Base-by-base conservation (phyloP, 192 early-diverging fungal species). In the Rhizoclosmatium sp. region DNA sequence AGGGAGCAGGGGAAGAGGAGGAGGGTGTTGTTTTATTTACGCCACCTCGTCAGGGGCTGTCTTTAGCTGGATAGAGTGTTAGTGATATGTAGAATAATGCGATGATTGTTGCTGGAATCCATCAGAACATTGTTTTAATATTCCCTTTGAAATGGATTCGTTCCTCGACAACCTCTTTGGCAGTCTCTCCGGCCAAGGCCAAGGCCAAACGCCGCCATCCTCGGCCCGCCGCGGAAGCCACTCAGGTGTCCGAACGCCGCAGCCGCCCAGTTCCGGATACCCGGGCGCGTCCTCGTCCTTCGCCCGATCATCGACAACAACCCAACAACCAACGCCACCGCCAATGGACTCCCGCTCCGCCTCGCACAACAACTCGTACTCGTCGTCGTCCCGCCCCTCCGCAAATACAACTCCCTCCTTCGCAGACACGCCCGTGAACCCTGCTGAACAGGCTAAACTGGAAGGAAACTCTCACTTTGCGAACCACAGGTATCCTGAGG, bases 381-480 rank as follows among this genome's bases (percentile, higher is more conserved):
- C 9, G 21, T 62, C 23, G 4, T 23, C 9, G 21, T 21, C 21
- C 14, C 60, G 39, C 60, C 9, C 60, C 39, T 40, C 60, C 5
- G 21, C 7, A 7, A 21, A 9, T 7, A 54, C 51, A 54, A 16
- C 51, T 12, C 5, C 51, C 54, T 56, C 54, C 54, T 56, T n/a
- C 54, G 10, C 54, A n/a, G 7, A 7, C 60, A 21, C 39, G 10
- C 4, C 60, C 0, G 23, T 23, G 7, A 62, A 40, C 60, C 40
- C 51, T 49, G 75, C 75, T 2, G 75, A 76, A 54, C 46, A 21
- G n/a, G 75, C 75, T 21, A 76, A 76, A 41, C 47, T 76, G 21
- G 75, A 78, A 14, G 85, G 85, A 4, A 86, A 86, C 81, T 31
- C 44, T 31, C 66, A 78, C 62, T 84, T 86, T 79, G 83, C 81